These are phyloP conservation scores for Alternaria solani DNA, from an alignment of 2,329 filamentous ascomycete species.

Conservation along the genomic window DNA sequence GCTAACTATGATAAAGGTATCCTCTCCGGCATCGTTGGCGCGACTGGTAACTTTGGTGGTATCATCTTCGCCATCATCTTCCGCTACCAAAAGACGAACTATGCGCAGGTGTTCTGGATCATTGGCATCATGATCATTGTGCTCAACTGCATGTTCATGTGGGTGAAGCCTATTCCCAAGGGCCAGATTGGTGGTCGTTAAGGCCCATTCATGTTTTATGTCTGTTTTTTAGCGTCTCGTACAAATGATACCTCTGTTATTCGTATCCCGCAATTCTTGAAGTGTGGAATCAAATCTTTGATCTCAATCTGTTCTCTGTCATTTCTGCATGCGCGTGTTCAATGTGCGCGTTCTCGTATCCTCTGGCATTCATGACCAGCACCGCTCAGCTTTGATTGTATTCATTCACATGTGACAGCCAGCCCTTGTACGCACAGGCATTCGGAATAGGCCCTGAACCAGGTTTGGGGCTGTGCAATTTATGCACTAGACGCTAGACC, in stretches of 20 bases:
- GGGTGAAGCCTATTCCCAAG: constrained; percentile 68
- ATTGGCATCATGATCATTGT: constrained; percentile 78
- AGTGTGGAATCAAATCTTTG: not conserved
- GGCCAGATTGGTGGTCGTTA: constrained; percentile 59
- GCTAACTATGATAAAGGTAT: constrained; percentile 52
- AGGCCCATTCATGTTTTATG: not conserved
- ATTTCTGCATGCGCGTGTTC: not conserved
- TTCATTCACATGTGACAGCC: too few relatives aligned
- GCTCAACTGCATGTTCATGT: constrained; percentile 71
- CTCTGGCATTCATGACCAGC: too few relatives aligned
- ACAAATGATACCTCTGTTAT: constrained; percentile 11
- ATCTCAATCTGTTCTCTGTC: not conserved
- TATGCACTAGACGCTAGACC: not conserved
- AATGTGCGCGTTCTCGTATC: not conserved
- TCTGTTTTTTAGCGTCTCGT: constrained; percentile 8
- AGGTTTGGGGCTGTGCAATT: not conserved
- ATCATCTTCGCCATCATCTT: constrained; percentile 86
- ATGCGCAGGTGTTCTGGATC: constrained; percentile 78
- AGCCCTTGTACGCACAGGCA: not conserved
- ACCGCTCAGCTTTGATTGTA: too few relatives aligned
- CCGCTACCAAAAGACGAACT: constrained; percentile 74
- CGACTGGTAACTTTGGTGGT: constrained; percentile 83
- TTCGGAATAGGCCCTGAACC: not conserved
- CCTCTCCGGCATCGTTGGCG: constrained; percentile 80
- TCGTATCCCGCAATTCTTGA: not conserved